Evolutionary conservation across 2,329 filamentous ascomycete species (phyloP), one percentile per base, ranked within the genome.

Genomic region (Periconia digitata): DNA sequence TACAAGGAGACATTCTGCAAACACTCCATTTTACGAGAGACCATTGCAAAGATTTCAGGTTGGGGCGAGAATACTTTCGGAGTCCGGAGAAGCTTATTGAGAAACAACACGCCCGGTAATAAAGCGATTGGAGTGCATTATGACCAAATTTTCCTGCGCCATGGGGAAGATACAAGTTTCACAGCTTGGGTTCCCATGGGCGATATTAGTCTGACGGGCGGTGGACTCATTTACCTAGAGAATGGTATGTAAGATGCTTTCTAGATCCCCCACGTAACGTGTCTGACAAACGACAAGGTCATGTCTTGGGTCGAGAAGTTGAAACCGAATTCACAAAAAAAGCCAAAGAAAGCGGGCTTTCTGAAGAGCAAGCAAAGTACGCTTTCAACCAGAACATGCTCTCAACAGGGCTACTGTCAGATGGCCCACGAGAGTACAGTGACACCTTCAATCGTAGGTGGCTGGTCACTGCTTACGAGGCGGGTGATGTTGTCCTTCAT

Each of bases 111-210:
- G 0, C 81, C 81, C 0, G 74, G 75, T 0, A 81, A 79, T 41
- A 79, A 80, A 53, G 79, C 80, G 0, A 83, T 83, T 50, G 80
- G 81, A 0, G 81, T 84, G 3, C 81, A 84, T 51, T 84, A 84
- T 55, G 81, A 84, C 55, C 80, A 84, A 64, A 82, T 79, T 18
- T 84, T 83, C 55, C 62, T 84, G 40, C 63, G 80, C 1, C 62
- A 82, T 56, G 81, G 80, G 1, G 79, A 82, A 42, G 75, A 78
- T 1, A 81, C 79, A 0, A 76, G 73, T 23, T 66, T 83, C 0
- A 84, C 81, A 3, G 80, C 79, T 0, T 84, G 81, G 81, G 76
- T 83, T 0, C 78, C 80, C 0, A 79, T 83, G 53, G 79, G 79
- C 0, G 77, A 82, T 58, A 61, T 83, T 3, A 71, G 73, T 17